Base-by-base conservation (phyloP, 805 yeast genomes). In the Starmera quercuum region DNA sequence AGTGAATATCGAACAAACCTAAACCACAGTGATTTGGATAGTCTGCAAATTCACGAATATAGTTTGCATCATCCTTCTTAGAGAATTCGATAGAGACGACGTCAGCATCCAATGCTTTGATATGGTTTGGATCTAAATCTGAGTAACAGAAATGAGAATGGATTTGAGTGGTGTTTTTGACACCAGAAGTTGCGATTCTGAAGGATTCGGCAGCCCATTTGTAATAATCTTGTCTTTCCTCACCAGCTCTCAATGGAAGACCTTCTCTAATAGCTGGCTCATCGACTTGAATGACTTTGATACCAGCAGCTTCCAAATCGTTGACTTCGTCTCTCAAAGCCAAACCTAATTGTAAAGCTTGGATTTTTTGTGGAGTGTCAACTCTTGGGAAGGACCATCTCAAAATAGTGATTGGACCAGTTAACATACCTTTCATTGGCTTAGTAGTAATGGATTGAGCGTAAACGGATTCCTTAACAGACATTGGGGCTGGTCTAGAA, bases 361-460 rank as follows among this genome's bases (percentile, higher is more conserved):
- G 98, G 51, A 78, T 75, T 73, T 83, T 76, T 71, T 83, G 88
- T 45, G 95, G 73, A 52, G 90, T 83, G 59, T 92, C 98, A 64
- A 88, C 90, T 83, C 98, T 86, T 75, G 98, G 98, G 97, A 92
- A 92, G 55, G 98, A 92, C 98, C 98, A 92, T 80, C 98, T 85
- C 66, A 92, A 82, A 71, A 95, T 86, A 63, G 98, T 92, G 58
- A 92, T 92, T 65, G 98, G 98, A 71, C 98, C 98, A 63, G 98
- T 88, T 65, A 92, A 82, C 98, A 92, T 92, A 85, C 98, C 98
- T 79, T 92, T 92, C 78, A 92, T 84, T 63, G 97, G 96, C 75
- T 83, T 84, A 56, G 77, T 68, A 59, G 97, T 87, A 63, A 92
- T 69, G 45, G 95, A 83, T 77, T 92, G 98, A 56, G 98, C 98